A percentile compares a stretch with the other conserved stretches of the same genome.
phyloP scores from a whole-genome alignment of 1,139 yeast species.

The Wickerhamiella infanticola region DNA sequence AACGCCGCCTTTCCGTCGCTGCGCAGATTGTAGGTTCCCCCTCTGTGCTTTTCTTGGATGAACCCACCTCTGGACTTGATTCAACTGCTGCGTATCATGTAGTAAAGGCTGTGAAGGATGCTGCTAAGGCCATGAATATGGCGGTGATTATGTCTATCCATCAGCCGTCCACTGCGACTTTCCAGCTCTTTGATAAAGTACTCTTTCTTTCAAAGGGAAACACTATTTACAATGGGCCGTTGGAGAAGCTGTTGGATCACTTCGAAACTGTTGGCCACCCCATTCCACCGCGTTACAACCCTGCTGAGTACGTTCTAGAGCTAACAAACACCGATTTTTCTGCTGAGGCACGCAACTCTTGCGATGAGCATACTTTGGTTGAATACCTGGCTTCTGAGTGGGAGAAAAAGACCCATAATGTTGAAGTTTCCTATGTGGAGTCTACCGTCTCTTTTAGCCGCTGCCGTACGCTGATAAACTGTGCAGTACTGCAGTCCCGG shows the following conservation, averaged over 20 bases:
- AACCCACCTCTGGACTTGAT: conserved; percentile 86
- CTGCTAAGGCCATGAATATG: conserved; percentile 57
- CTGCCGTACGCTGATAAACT: too few relatives aligned
- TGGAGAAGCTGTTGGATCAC: conserved; percentile 44
- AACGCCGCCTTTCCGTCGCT: conserved; percentile 72
- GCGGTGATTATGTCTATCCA: conserved; percentile 74
- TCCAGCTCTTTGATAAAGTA: conserved; percentile 64
- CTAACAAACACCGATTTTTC: too few relatives aligned
- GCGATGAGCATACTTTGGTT: too few relatives aligned
- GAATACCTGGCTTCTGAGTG: too few relatives aligned
- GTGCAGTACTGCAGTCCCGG: too few relatives aligned
- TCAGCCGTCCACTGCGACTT: conserved; percentile 65
- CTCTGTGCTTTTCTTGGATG: conserved; percentile 67
- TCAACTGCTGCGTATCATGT: conserved; percentile 88
- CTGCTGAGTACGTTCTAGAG: conserved; percentile 38
- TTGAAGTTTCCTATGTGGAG: too few relatives aligned
- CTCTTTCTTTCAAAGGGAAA: conserved; percentile 63
- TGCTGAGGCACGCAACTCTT: too few relatives aligned
- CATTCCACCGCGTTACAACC: conserved; percentile 56
- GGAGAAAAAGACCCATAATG: too few relatives aligned
- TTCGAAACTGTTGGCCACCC: conserved; percentile 54
- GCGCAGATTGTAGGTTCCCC: conserved; percentile 86
- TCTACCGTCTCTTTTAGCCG: too few relatives aligned
- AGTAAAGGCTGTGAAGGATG: conserved; percentile 56
- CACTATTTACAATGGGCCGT: conserved; percentile 68